Conservation (phyloP, 1,284 basidiomycete species). For the Fistulinella cinereoalba region DNA sequence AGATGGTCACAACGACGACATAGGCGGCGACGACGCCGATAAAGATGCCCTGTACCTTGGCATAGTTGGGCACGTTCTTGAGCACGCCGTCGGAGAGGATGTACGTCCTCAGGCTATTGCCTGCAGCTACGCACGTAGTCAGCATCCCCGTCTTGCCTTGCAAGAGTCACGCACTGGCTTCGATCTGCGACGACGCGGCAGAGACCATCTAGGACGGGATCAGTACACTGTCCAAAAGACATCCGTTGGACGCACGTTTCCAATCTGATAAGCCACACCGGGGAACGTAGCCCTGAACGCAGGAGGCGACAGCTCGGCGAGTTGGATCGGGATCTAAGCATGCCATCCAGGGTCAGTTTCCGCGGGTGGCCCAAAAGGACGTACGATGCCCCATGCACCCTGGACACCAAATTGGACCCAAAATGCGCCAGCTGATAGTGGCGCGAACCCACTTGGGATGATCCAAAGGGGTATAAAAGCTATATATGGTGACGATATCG, state of each 20-base stretch:
- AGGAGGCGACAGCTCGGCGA: conserved; percentile 86
- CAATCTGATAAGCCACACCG: conserved; percentile 87
- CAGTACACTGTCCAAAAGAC: neutral
- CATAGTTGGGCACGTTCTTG: conserved; percentile 71
- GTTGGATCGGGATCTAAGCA: conserved; percentile 74
- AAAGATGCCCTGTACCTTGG: conserved; percentile 82
- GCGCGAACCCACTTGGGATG: conserved; percentile 63
- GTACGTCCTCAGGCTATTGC: conserved; percentile 52
- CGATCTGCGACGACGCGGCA: conserved; percentile 86
- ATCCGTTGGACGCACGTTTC: conserved; percentile 52
- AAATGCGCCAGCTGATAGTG: conserved; percentile 76
- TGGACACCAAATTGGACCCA: conserved; percentile 86
- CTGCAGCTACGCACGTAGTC: conserved; percentile 47
- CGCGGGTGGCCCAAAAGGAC: conserved; percentile 21
- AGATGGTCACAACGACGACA: conserved; percentile 63
- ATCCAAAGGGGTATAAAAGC: conserved; percentile 87
- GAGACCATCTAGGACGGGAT: conserved; percentile 67
- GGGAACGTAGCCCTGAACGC: conserved; percentile 93
- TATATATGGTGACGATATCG: conserved; percentile 1
- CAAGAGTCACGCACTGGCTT: conserved; percentile 64
- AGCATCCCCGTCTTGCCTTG: neutral
- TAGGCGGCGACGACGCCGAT: conserved; percentile 76
- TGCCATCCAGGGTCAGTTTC: conserved; percentile 2
- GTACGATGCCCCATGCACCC: conserved; percentile 76
- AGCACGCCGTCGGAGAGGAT: conserved; percentile 45